Base-by-base conservation (phyloP, 768 basidiomycete genomes). In the Lactarius pseudohatsudake region DNA sequence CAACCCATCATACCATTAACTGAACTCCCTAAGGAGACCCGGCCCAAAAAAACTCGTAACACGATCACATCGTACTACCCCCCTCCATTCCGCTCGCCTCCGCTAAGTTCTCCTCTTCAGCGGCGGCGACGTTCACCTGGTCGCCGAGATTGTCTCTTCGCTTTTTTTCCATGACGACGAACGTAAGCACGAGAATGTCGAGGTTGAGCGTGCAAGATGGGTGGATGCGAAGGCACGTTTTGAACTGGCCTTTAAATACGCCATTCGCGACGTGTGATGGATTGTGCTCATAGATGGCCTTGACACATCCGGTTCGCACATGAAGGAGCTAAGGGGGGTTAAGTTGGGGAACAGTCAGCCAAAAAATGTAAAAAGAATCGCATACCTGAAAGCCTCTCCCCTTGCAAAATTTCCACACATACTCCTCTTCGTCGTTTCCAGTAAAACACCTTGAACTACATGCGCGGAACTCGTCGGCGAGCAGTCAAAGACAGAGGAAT, bases 111-210 rank as follows among this genome's bases (percentile, higher is more conserved):
- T 74, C 75, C 47, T 72, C 71, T 11, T 71, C 59, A 22, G 56
- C 62, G 20, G 62, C 64, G 26, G 65, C 62, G 10, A 74, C 67
- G 22, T 68, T 72, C 13, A 62, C 63, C 56, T 70, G 62, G 62
- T 72, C 66, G 16, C 68, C 57, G 9, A 74, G 65, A 30, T 74
- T 73, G 53, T 82, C 81, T 22, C 82, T 78, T 50, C 82, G 76
- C 71, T 82, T 82, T 75, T 81, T 84, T 76, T 84, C 84, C 78
- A 85, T 79, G 63, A 86, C 79, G 62, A 85, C 69, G 68, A 85
- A 85, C 20, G 85, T 82, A 30, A 85, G 74, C 15, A 86, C 74
- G 47, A 86, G 75, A 57, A 86, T 76, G 73, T 86, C 84, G 63
- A 83, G 76, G 71, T 85, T 81, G 26, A 84, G 72, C 34, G 77